Conservation (phyloP, 2,329 filamentous ascomycete genomes). For the Cordyceps fumosorosea region DNA sequence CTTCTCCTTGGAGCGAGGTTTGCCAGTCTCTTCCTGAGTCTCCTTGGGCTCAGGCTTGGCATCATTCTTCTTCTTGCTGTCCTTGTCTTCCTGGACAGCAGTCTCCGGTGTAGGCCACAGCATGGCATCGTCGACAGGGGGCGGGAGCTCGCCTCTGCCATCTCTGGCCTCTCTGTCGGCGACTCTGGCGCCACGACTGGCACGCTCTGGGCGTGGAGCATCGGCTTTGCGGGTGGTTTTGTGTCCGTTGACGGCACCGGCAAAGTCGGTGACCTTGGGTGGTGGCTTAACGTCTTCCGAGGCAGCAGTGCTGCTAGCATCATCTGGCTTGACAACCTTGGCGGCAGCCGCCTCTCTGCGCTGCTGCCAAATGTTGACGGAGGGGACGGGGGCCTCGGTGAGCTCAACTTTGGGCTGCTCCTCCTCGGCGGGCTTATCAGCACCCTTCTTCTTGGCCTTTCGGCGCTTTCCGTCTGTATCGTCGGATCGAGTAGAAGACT, state of each 20-base stretch:
- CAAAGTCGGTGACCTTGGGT: conserved; percentile 19
- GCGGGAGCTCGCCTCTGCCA: conserved; percentile 34
- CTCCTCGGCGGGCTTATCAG: conserved; percentile 48
- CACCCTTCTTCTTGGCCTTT: conserved; percentile 55
- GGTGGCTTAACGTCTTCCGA: conserved; percentile 39
- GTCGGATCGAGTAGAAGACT: conserved; percentile 59
- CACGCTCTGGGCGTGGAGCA: conserved; percentile 27
- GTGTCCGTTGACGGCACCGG: conserved; percentile 27
- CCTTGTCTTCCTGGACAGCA: conserved; percentile 63
- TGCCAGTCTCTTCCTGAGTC: conserved; percentile 40
- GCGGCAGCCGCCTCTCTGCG: conserved; percentile 54
- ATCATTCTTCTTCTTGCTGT: conserved; percentile 60
- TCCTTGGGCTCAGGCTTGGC: conserved; percentile 48
- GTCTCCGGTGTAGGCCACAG: conserved; percentile 90
- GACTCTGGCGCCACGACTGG: conserved; percentile 41
- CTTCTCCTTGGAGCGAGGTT: conserved; percentile 64
- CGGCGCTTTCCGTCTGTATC: conserved; percentile 40
- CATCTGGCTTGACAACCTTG: conserved; percentile 33
- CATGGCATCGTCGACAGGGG: conserved; percentile 67
- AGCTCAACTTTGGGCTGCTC: conserved; percentile 59
- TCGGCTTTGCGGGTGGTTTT: conserved; percentile 36
- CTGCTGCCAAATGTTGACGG: conserved; percentile 84
- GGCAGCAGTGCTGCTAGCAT: conserved; percentile 16
- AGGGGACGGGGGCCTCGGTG: conserved; percentile 73
- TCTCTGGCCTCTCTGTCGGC: conserved; percentile 36